These are phyloP conservation scores for Tolypocladium pustulatum DNA, from an alignment of 2,329 filamentous ascomycete genomes.

Conservation along the genomic window DNA sequence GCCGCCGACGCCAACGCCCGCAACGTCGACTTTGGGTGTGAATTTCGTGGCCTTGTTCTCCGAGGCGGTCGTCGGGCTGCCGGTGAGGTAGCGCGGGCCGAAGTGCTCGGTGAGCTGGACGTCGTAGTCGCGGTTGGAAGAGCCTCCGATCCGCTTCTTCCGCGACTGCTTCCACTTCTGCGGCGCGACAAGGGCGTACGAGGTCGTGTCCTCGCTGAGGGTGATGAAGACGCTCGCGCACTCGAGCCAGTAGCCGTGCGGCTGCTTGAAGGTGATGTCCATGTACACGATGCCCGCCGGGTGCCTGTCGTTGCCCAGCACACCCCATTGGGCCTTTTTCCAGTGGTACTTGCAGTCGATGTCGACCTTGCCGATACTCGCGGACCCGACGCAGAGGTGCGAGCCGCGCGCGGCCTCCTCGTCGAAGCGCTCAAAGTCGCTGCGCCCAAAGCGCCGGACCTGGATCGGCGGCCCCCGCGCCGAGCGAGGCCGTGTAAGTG, in stretches of 20 bases:
- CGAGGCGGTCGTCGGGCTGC: neutral
- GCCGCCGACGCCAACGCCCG: slow-evolving; percentile 2
- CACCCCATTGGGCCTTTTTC: slow-evolving; percentile 9
- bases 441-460: slow-evolving; percentile 8
- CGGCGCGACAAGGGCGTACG: slow-evolving; percentile 2
- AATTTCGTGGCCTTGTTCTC: neutral
- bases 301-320: slow-evolving; percentile 2
- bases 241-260: slow-evolving; percentile 6
- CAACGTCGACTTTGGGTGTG: neutral
- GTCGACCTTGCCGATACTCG: slow-evolving; percentile 8
- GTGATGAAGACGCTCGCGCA: slow-evolving; percentile 8
- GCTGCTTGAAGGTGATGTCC: slow-evolving; percentile 10
- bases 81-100: slow-evolving; percentile 1
- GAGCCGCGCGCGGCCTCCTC: slow-evolving; percentile 5
- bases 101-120: slow-evolving; percentile 3
- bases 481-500: neutral
- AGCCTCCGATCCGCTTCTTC: neutral
- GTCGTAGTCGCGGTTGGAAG: neutral
- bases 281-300: slow-evolving; percentile 11
- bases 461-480: slow-evolving; percentile 2
- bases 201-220: slow-evolving; percentile 3
- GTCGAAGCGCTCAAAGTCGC: slow-evolving; percentile 10
- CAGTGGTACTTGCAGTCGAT: slow-evolving; percentile 10
- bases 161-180: neutral
- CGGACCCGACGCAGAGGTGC: slow-evolving; percentile 7